Percentiles rank a stretch among this genome's conserved stretches.
phyloP scores from a whole-genome alignment of 495 filamentous ascomycete genomes.

The Aspergillus panamensis region DNA sequence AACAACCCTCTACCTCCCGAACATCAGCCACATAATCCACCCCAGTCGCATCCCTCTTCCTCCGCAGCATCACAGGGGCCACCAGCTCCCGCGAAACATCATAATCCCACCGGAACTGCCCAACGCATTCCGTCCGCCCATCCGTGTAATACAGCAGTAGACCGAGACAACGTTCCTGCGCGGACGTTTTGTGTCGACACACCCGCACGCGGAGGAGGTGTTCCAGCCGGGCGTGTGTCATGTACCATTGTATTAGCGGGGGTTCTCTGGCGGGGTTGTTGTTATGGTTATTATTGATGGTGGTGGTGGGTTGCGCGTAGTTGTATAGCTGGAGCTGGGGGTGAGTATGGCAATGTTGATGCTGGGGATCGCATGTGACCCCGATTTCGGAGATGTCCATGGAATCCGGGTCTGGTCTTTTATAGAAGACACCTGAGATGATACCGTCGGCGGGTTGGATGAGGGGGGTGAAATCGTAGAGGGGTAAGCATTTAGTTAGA shows the following conservation, averaged over 20 bases:
- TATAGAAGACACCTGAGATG: constrained; percentile 7
- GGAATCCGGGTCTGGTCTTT: neutral
- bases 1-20: neutral
- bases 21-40: neutral
- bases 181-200: neutral
- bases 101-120: neutral
- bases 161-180: neutral
- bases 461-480: neutral
- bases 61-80: neutral
- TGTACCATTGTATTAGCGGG: neutral
- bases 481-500: neutral
- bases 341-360: neutral
- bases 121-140: neutral
- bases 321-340: neutral
- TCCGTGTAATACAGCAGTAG: neutral
- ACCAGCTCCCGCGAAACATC: neutral
- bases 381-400: constrained; percentile 1
- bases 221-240: neutral
- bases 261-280: neutral
- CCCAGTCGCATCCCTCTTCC: neutral
- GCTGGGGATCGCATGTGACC: neutral
- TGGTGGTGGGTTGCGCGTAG: neutral
- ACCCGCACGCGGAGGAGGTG: neutral
- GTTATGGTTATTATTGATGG: too few relatives aligned
- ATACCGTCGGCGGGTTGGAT: neutral